Percentiles rank a stretch among this genome's conserved stretches.
Evolutionary conservation across 192 early-diverging fungal species (phyloP).

Genomic region (Backusella circina): DNA sequence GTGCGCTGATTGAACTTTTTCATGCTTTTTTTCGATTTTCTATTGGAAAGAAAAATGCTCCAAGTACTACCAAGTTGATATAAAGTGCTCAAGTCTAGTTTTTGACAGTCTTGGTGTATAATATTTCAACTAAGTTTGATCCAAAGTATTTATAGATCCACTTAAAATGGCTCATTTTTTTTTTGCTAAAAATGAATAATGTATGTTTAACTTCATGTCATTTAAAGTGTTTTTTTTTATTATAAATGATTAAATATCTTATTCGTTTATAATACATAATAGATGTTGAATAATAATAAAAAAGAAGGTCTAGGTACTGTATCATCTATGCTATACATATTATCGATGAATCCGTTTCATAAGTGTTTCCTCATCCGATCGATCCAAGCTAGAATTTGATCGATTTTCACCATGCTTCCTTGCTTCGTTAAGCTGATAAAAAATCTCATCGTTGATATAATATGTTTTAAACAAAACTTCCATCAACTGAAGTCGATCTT

Average conservation of each 20-base stretch:
- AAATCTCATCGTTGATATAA: constrained; percentile 11
- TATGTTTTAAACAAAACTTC: constrained; percentile 4
- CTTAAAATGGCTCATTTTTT: too few relatives aligned
- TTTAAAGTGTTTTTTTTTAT: too few relatives aligned
- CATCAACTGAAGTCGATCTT: constrained; percentile 11
- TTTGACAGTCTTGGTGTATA: too few relatives aligned
- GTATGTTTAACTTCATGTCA: too few relatives aligned
- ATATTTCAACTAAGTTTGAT: too few relatives aligned
- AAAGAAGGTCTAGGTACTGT: neutral
- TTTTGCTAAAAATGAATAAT: too few relatives aligned
- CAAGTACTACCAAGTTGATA: too few relatives aligned
- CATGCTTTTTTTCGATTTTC: neutral
- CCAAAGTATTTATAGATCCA: too few relatives aligned
- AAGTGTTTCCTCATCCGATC: neutral
- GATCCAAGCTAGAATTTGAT: neutral
- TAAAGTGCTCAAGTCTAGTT: too few relatives aligned
- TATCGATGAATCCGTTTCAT: neutral
- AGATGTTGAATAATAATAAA: too few relatives aligned
- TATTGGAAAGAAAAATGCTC: neutral
- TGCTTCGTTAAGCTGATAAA: neutral
- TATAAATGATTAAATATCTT: too few relatives aligned
- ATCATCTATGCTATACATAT: neutral
- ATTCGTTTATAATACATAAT: too few relatives aligned
- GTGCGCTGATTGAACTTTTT: neutral
- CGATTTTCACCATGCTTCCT: neutral